Base-by-base conservation (phyloP, 805 yeast genomes). In the Lipomyces yamanashiensis region DNA sequence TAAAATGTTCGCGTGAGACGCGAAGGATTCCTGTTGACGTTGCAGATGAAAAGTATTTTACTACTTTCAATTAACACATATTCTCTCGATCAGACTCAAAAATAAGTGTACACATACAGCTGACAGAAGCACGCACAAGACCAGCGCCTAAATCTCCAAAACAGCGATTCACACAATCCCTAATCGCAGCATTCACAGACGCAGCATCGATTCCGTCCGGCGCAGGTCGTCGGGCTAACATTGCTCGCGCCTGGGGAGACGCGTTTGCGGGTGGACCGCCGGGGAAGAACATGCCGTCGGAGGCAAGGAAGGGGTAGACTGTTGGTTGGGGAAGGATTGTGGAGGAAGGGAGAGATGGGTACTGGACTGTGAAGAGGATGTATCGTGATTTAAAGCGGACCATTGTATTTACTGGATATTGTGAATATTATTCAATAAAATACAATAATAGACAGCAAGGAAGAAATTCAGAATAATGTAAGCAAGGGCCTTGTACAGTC, bases 311-410 rank as follows among this genome's bases (percentile, higher is more conserved):
- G 58, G 8, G 13, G 50, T 34, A 37, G 52, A 1, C 15, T n/a
- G 9, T 28, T 17, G 19, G 7, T 23, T 10, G 53, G 28, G 44
- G 23, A 5, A 28, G 54, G 19, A 33, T 21, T 10, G 34, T 8
- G 21, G 28, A 13, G 36, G 21, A n/a, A 2, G 53, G 45, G 7
- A 50, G 56, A 10, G 54, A 23, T 2, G 96, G 96, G 68, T 86
- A 86, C 4, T 89, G 74, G 0, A 92, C 76, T 69, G 92, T 96
- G 74, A 93, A 92, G 3, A 92, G 79, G 12, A 92, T 80, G 71
- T 93, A 92, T 69, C 98, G 79, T 17, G 92, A 86, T 74, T 92
- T 92, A 36, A 92, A 80, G 71, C 98, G 84, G 15, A 92, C 98
- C 98, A 92, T 92, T 10, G 49, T n/a, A 15, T 43, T 13, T 12